Evolutionary conservation across 805 yeast genomes (phyloP), one percentile per base, ranked within the genome.

Genomic region (Candida glaebosa): DNA sequence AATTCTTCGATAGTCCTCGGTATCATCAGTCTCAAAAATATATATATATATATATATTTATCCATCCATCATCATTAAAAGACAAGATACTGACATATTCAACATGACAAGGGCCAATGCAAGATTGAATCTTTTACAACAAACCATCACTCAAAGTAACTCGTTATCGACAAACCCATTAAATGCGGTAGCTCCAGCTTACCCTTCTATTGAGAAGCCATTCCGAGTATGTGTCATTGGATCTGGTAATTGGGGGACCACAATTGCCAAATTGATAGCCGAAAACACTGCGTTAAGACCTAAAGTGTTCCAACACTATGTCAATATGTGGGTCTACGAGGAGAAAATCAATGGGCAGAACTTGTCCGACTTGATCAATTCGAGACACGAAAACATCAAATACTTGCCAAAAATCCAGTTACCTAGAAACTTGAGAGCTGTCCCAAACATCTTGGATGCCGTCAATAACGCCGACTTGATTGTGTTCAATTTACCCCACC

Each of bases 161-260:
- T n/a, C 39, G 14, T 20, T n/a, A 18, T 5, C 41, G 19, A 25
- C 31, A 18, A 35, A 25, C 34, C 30, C 37, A 18, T 18, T 18
- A 25, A 52, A 52, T 34, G 46, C 52, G 2, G 38, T 56, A 26
- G 28, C 48, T 2, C 60, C 61, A 28, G 14, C 31, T 5, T 28
- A 28, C 16, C 31, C 31, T 10, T 16, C 31, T 12, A 16, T 28
- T 28, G 57, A 46, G 19, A 41, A 47, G 15, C 57, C 57, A 3
- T 68, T 67, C 57, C 63, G 49, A 46, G 55, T 70, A 39, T 64
- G 70, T 50, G 68, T 70, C 40, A 63, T 70, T 40, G 75, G 75
- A 14, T 67, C 72, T 15, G 75, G 75, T 30, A 70, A 69, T 53
- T 70, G 75, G 75, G 75, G 75, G 19, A 69, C 75, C 32, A 69